phyloP scores from a whole-genome alignment of 345 rosid species.

The Heritiera fomes region DNA sequence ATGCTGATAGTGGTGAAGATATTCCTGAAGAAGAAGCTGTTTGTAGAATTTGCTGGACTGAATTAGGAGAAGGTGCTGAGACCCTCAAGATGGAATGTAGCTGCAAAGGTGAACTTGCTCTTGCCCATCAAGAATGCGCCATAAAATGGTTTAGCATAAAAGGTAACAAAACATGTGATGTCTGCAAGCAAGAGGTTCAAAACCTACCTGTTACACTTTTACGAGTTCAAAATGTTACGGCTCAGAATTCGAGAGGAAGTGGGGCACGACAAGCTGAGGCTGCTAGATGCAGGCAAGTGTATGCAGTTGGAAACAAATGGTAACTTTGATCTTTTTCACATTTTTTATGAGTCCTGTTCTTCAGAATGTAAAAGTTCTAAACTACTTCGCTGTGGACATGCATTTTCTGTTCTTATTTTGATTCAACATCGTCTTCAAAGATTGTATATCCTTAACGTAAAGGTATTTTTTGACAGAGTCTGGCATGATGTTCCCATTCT shows the following conservation, averaged over 20 bases:
- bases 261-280: conserved; percentile 35
- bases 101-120: conserved; percentile 92
- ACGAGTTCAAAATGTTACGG: conserved; percentile 62
- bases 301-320: neutral
- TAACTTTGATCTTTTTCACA: neutral
- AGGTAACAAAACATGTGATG: conserved; percentile 95
- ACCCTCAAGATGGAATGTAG: conserved; percentile 96
- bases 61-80: conserved; percentile 81
- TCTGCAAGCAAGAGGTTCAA: conserved; percentile 89
- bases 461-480: conserved; percentile 49
- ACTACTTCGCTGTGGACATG: neutral
- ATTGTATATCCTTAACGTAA: conserved; percentile 8
- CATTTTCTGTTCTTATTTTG: neutral
- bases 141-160: conserved; percentile 97
- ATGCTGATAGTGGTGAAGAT: conserved; percentile 63
- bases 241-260: conserved; percentile 30
- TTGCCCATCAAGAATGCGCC: conserved; percentile 89
- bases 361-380: neutral
- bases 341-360: neutral
- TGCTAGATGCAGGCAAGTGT: conserved; percentile 65
- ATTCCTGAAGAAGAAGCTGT: conserved; percentile 93
- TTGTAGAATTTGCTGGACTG: conserved; percentile 84
- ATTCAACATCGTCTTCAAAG: neutral
- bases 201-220: conserved; percentile 95
- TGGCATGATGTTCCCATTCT: conserved; percentile 97